A percentile compares a stretch with the other conserved stretches of the same genome.
These are phyloP conservation scores for Penicillium dipodomyicola DNA, from an alignment of 495 filamentous ascomycete genomes.

Conservation along the genomic window DNA sequence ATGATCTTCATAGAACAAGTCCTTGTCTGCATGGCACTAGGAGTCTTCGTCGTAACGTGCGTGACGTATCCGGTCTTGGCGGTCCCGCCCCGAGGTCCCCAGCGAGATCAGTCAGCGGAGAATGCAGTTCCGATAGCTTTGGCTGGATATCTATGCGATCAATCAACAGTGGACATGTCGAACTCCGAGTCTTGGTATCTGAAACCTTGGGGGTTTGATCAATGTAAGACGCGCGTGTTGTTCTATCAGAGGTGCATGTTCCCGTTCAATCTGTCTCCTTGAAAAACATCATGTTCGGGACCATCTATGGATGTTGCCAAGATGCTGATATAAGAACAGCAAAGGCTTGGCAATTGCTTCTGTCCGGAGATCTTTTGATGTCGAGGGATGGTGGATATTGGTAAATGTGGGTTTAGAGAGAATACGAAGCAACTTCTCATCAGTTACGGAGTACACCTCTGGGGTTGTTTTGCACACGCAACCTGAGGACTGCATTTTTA, in stretches of 20 bases:
- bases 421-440: neutral
- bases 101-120: slow-evolving; percentile 5
- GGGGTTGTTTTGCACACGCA: neutral
- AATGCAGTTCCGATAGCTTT: neutral
- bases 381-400: neutral
- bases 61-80: slow-evolving; percentile 9
- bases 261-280: neutral
- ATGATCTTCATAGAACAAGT: slow-evolving; percentile 4
- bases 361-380: neutral
- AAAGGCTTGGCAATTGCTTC: slow-evolving; percentile 11
- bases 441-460: neutral
- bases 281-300: neutral
- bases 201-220: neutral
- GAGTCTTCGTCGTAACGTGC: neutral
- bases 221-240: neutral
- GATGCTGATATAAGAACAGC: neutral
- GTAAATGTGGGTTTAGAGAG: neutral
- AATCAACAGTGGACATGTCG: neutral
- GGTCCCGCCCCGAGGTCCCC: neutral
- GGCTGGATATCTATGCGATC: neutral
- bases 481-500: neutral
- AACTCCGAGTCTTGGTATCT: neutral
- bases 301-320: neutral
- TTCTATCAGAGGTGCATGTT: neutral
- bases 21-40: slow-evolving; percentile 1